Percentiles rank a stretch among this genome's conserved stretches.
phyloP scores from a whole-genome alignment of 495 filamentous ascomycete genomes.

The Tetracladium marchalianum region DNA sequence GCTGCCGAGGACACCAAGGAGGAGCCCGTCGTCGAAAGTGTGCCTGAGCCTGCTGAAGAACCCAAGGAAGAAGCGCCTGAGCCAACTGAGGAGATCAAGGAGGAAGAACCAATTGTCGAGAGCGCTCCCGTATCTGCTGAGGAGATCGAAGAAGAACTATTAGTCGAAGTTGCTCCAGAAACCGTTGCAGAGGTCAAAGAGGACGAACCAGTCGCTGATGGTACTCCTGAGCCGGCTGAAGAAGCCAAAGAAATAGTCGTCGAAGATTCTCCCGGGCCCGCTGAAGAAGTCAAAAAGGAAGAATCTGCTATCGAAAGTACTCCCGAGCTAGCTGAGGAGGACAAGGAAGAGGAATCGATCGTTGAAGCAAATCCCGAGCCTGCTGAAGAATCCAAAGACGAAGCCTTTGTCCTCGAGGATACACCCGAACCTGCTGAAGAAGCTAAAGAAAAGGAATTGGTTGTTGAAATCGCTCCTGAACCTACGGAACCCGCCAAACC shows the following conservation, averaged over 20 bases:
- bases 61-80: slow-evolving; percentile 1
- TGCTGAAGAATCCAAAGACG: neutral
- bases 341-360: slow-evolving; percentile 4
- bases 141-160: slow-evolving; percentile 2
- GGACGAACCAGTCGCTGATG: neutral
- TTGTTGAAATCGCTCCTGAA: neutral
- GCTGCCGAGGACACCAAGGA: neutral
- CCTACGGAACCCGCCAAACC: neutral
- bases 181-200: neutral
- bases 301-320: neutral
- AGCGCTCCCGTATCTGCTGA: neutral
- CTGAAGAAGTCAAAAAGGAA: neutral
- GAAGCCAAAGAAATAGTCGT: neutral
- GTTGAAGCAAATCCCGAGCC: neutral
- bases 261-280: neutral
- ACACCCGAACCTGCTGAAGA: neutral
- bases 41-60: slow-evolving; percentile 5
- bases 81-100: slow-evolving; percentile 3
- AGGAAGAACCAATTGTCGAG: slow-evolving; percentile 9
- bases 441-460: neutral
- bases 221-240: neutral
- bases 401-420: neutral
- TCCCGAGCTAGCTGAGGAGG: neutral
- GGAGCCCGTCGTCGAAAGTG: slow-evolving; percentile 1
- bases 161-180: neutral